Evolutionary conservation across 352 stramenopile genomes (phyloP), one percentile per base, ranked within the genome.

Genomic region (Phytophthora vignae): DNA sequence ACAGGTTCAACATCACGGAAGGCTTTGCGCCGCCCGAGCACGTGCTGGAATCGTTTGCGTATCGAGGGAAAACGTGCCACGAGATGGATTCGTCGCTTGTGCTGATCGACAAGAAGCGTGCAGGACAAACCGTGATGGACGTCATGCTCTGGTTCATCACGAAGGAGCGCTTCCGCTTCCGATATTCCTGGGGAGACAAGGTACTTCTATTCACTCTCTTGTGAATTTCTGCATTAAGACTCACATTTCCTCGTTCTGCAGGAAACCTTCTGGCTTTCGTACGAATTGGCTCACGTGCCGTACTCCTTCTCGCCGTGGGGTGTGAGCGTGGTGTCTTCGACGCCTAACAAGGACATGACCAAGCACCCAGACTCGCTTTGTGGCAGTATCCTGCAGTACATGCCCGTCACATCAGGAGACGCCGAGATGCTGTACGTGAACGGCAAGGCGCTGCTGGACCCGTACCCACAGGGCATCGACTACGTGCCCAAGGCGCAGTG

Each of bases 31-130:
- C 77, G 17, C 86, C 83, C 1, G 40, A 75, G 31, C 83, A 88
- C 27, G 64, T 88, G 27, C 50, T 79, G 12, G 31, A 82, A 9
- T 87, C 78, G 5, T 82, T 81, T 58, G 80, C 76, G 1, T 93
- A 82, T 53, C 53, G 55, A 8, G 78, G 60, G 12, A 73, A 82
- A 53, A 79, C 82, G 27, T 87, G 76, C 58, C 85, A 91, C 58
- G 83, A 91, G 38, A 78, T 83, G 74, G 78, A 91, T 64, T 90
- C 84, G 74, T 92, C 84, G 6, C 76, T 92, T 17, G 74, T 74
- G 11, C 40, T 74, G 0, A 63, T 74, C 21, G 61, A 74, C 56
- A 74, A 74, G 67, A 38, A 67, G 79, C 46, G 58, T 71, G 22
- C 64, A 71, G 58, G 60, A 63, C 50, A 81, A 14, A 66, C 49